phyloP scores from a whole-genome alignment of 257 asterid genomes.

The Solanum arcanum region DNA sequence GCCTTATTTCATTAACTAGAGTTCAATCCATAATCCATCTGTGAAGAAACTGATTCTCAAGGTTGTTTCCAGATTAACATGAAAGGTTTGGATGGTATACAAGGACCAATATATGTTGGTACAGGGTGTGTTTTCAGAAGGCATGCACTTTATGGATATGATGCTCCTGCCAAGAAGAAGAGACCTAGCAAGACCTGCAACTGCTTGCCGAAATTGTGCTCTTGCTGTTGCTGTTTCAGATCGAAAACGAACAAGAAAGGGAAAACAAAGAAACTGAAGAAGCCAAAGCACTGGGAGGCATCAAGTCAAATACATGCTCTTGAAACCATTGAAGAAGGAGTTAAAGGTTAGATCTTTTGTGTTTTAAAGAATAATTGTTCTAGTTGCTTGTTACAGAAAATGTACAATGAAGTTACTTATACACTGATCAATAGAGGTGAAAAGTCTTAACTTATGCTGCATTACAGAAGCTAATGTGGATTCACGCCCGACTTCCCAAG shows the following conservation, averaged over 20 bases:
- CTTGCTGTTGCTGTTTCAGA: constrained; percentile 41
- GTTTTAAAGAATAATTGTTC: background rate
- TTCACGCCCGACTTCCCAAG: constrained; percentile 35
- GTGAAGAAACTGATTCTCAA: constrained; percentile 3
- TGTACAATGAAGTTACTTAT: background rate
- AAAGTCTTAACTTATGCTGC: background rate
- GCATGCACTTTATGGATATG: constrained; percentile 78
- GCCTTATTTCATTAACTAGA: background rate
- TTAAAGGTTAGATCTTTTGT: constrained; percentile 33
- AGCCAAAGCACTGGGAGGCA: constrained; percentile 62
- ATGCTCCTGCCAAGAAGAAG: constrained; percentile 74
- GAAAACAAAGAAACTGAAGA: constrained; percentile 48
- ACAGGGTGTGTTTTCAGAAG: constrained; percentile 90
- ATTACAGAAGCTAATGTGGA: constrained; percentile 28
- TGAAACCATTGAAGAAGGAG: constrained; percentile 81
- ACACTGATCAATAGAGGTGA: background rate
- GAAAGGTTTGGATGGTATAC: constrained; percentile 95
- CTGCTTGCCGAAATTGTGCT: constrained; percentile 86
- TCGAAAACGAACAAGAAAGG: constrained; percentile 44
- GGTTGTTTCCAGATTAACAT: constrained; percentile 59
- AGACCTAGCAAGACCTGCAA: constrained; percentile 79
- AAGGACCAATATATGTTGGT: constrained; percentile 95
- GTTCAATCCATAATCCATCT: background rate
- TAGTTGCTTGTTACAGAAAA: background rate
- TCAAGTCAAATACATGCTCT: constrained; percentile 92